phyloP scores from a whole-genome alignment of 345 rosid species.

The Rhizophora apiculata region DNA sequence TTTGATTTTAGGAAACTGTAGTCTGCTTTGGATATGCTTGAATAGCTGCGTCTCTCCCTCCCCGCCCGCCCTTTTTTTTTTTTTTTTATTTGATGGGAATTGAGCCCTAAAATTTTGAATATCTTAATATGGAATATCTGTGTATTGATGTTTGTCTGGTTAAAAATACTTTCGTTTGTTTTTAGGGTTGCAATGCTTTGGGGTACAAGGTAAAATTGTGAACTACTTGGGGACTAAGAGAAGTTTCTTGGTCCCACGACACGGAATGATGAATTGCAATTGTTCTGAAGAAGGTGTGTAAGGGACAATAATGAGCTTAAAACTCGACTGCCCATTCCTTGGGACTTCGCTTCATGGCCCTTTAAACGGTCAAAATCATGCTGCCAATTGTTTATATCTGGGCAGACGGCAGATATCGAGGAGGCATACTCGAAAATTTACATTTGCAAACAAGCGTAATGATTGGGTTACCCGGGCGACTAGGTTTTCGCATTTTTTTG shows the following conservation, averaged over 20 bases:
- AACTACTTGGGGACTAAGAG: constrained; percentile 52
- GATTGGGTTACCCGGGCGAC: constrained; percentile 63
- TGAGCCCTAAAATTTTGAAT: neutral
- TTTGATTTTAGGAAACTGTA: no score
- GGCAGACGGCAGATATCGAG: constrained; percentile 30
- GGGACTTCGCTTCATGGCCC: constrained; percentile 42
- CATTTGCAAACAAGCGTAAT: constrained; percentile 42
- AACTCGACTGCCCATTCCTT: constrained; percentile 51
- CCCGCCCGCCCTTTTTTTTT: no score
- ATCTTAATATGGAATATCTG: neutral
- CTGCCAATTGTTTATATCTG: constrained; percentile 16
- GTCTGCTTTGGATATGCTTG: no score
- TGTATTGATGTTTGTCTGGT: no score
- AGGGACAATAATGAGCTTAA: constrained; percentile 39
- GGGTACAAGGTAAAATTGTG: constrained; percentile 1
- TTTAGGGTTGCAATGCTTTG: constrained; percentile 28
- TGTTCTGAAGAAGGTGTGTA: neutral
- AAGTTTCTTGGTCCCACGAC: constrained; percentile 57
- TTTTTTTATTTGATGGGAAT: no score
- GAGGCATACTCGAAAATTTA: constrained; percentile 39
- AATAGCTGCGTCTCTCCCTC: no score
- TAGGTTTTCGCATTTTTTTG: constrained; percentile 62
- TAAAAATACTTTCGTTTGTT: neutral
- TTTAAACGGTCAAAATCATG: constrained; percentile 22
- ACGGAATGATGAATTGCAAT: constrained; percentile 32